Evolutionary conservation across 345 rosid species (phyloP).

Genomic region (Populus davidiana): DNA sequence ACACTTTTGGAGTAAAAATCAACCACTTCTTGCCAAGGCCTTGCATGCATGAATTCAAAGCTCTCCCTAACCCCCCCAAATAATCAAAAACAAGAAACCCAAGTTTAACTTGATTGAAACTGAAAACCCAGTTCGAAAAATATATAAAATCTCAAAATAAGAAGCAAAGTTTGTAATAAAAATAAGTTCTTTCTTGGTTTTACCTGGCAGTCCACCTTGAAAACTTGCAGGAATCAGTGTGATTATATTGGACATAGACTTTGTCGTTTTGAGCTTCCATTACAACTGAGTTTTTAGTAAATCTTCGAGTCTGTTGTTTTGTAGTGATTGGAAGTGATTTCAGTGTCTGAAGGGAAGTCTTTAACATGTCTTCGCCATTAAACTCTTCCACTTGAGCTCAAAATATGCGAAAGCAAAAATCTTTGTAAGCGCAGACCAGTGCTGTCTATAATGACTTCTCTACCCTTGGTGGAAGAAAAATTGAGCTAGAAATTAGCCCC

Average conservation of each 20-base stretch:
- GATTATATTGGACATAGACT: slow-evolving; percentile 60
- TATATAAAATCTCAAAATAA: background rate
- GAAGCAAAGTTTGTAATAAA: background rate
- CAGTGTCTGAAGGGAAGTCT: background rate
- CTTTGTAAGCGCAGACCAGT: too few species aligned
- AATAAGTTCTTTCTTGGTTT: background rate
- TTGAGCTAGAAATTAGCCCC: too few species aligned
- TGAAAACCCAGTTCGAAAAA: background rate
- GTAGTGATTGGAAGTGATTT: background rate
- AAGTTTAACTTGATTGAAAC: background rate
- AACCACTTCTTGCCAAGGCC: slow-evolving; percentile 72
- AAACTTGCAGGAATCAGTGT: slow-evolving; percentile 60
- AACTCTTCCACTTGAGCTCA: background rate
- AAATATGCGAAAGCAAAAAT: too few species aligned
- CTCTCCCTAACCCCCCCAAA: slow-evolving; percentile 46
- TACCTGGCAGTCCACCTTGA: slow-evolving; percentile 81
- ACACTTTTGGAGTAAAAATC: slow-evolving; percentile 61
- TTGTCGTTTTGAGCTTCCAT: slow-evolving; percentile 14
- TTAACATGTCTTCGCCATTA: background rate
- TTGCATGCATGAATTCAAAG: slow-evolving; percentile 57
- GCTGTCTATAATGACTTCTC: too few species aligned
- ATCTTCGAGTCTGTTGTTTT: background rate
- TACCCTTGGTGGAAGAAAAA: too few species aligned
- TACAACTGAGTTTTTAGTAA: background rate
- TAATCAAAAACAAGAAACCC: too few species aligned